These are phyloP conservation scores for Pseudomicrostroma phylloplanum DNA, from an alignment of 1,284 basidiomycete genomes.

Conservation along the genomic window DNA sequence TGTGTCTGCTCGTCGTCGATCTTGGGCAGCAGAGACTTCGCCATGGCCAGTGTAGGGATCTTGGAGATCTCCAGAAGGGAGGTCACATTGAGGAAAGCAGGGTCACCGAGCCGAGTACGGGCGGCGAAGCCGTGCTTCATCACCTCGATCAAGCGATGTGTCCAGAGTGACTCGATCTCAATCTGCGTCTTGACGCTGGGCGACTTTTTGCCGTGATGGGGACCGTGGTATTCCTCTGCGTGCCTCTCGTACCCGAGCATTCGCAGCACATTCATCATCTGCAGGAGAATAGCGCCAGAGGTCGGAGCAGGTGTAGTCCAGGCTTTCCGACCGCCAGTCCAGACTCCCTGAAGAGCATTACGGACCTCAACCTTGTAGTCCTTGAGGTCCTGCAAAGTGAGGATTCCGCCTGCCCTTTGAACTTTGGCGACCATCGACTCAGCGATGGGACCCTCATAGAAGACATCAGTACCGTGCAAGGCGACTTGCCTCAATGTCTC, in stretches of 20 bases:
- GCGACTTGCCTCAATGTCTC: constrained; percentile 35
- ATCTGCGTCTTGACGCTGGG: neutral
- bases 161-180: neutral
- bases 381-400: constrained; percentile 66
- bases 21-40: constrained; percentile 51
- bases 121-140: constrained; percentile 64
- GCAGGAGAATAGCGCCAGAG: constrained; percentile 69
- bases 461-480: constrained; percentile 30
- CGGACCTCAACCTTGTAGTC: constrained; percentile 60
- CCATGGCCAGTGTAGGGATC: constrained; percentile 68
- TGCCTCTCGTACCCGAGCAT: constrained; percentile 52
- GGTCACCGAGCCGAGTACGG: constrained; percentile 76
- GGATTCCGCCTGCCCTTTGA: constrained; percentile 64
- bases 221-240: neutral
- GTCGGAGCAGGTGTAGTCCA: constrained; percentile 79
- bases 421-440: constrained; percentile 66
- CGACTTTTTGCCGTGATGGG: neutral
- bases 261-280: constrained; percentile 74
- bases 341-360: constrained; percentile 70
- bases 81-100: constrained; percentile 60
- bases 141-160: constrained; percentile 67
- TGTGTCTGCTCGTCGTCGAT: constrained; percentile 62
- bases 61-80: constrained; percentile 57
- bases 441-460: constrained; percentile 65
- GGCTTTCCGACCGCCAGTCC: constrained; percentile 64